These are phyloP conservation scores for Trichomonas vaginalis DNA, from an alignment of 208 protist genomes.

Conservation along the genomic window DNA sequence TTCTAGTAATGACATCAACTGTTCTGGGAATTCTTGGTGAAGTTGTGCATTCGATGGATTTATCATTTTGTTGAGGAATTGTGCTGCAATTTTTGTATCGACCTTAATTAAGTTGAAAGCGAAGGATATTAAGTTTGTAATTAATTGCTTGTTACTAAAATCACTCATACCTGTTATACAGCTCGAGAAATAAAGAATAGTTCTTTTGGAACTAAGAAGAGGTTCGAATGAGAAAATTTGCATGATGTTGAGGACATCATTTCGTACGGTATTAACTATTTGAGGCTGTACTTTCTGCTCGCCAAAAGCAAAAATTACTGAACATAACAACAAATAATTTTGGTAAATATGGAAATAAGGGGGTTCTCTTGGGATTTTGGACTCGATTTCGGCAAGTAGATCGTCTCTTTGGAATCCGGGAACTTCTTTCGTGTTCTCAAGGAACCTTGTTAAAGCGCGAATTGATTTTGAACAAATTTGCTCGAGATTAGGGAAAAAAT, in stretches of 20 bases:
- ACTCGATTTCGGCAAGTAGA: not conserved
- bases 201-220: not conserved
- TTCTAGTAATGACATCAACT: not conserved
- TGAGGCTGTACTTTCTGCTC: not conserved
- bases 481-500: not conserved
- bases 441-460: not conserved
- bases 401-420: not conserved
- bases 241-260: not conserved
- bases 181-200: not conserved
- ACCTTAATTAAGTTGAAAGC: not conserved
- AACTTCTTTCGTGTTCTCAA: not conserved
- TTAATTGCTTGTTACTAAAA: not conserved
- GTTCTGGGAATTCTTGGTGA: not conserved
- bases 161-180: not conserved
- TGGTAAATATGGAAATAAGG: not conserved
- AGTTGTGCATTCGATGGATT: not conserved
- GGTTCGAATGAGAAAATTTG: not conserved
- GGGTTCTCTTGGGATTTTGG: not conserved
- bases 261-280: not conserved
- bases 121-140: not conserved
- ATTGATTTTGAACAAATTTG: not conserved
- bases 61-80: not conserved
- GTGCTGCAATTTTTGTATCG: not conserved
- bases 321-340: not conserved
- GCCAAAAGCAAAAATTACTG: not conserved